Conservation (phyloP, 805 yeast species). For the Wickerhamomyces mucosus region DNA sequence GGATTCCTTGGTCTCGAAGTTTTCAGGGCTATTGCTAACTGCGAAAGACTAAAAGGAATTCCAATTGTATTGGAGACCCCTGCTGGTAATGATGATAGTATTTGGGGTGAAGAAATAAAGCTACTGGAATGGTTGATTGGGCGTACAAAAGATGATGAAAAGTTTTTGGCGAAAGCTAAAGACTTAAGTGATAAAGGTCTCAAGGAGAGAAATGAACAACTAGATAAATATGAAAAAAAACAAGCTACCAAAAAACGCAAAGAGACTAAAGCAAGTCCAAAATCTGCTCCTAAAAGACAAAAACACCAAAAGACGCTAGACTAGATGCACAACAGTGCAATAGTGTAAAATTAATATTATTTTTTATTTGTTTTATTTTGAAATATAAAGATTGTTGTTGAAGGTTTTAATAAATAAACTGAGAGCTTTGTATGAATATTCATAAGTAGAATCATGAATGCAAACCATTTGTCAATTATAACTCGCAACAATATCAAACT, state of each 20-base stretch:
- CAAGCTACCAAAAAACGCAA: too few relatives aligned
- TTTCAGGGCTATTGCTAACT: constrained; percentile 70
- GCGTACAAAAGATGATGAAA: constrained; percentile 40
- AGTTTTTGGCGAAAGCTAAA: constrained; percentile 36
- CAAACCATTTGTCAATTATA: too few relatives aligned
- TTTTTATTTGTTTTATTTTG: too few relatives aligned
- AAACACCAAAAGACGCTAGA: too few relatives aligned
- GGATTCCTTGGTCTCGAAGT: constrained; percentile 87
- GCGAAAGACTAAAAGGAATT: constrained; percentile 45
- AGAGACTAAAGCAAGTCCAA: constrained; percentile 9
- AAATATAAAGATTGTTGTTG: too few relatives aligned
- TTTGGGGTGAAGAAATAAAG: constrained; percentile 76
- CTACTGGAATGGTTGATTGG: constrained; percentile 75
- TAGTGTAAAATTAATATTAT: too few relatives aligned
- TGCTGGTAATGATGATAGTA: constrained; percentile 48
- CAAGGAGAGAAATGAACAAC: constrained; percentile 59
- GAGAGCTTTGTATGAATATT: too few relatives aligned
- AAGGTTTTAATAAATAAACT: too few relatives aligned
- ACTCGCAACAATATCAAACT: too few relatives aligned
- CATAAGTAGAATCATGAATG: too few relatives aligned
- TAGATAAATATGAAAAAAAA: constrained; percentile 56
- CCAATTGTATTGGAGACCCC: constrained; percentile 92
- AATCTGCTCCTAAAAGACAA: constrained; percentile 8
- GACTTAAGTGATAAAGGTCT: constrained; percentile 52
- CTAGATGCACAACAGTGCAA: too few relatives aligned